Evolutionary conservation across 2,329 filamentous ascomycete species (phyloP), one percentile per base, ranked within the genome.

Genomic region (Xylaria arbuscula): DNA sequence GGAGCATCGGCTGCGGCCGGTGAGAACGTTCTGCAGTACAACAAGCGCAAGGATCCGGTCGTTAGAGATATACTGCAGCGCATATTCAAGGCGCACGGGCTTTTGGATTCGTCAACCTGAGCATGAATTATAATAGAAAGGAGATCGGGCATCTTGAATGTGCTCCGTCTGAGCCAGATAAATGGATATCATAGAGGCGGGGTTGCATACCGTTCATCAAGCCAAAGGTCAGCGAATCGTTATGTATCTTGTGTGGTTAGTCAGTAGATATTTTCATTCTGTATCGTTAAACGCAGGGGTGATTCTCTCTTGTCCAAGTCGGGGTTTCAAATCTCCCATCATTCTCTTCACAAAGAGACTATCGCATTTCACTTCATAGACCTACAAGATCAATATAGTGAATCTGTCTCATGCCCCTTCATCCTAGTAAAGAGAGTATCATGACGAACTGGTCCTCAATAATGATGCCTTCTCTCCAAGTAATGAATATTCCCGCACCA

Each of bases 51-150:
- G 22, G 64, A 64, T 11, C 40, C 69, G 3, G 62, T 64, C 10
- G 1, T 71, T 2, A 54, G 60, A 32, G 67, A 67, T 17, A 71
- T 71, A 51, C 38, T 71, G 11, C 40, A 47, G 19, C 63, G 69
- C n/a, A 59, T 69, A n/a, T 71, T 71, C 54, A 47, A 67, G 40
- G 66, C 69, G 13, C 62, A 69, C 55, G 69, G 69, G 45, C 54
- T 71, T 7, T 34, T 36, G 5, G 54, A 42, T 11, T 13, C 65
- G 7, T 51, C 28, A 32, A 53, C 19, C 8, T 42, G 19, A 61
- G 42, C 17, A n/a, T 62, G 24, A 36, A n/a, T n/a, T n/a, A n/a
- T n/a, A n/a, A n/a, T n/a, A n/a, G n/a, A n/a, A n/a, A n/a, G n/a
- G n/a, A n/a, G n/a, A n/a, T n/a, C n/a, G n/a, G n/a, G n/a, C n/a